Evolutionary conservation across 2,329 filamentous ascomycete genomes (phyloP).

Genomic region (Colletotrichum coccodes): DNA sequence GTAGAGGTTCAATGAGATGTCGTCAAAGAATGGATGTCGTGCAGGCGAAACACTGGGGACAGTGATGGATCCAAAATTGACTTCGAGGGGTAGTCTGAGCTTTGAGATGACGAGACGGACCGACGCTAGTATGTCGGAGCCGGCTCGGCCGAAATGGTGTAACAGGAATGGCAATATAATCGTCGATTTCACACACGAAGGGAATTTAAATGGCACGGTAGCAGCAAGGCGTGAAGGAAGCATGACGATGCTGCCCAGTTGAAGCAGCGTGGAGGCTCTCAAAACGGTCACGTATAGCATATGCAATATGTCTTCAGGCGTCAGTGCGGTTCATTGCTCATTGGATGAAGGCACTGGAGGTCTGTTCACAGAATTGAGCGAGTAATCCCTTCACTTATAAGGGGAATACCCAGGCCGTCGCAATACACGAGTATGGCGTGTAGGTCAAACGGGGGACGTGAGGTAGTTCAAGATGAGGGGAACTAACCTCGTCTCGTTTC

Average conservation of each 20-base stretch:
- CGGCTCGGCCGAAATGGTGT: constrained; percentile 16
- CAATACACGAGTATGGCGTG: neutral
- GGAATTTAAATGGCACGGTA: neutral
- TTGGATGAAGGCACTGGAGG: neutral
- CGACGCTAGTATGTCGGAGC: neutral
- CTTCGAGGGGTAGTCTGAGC: constrained; percentile 17
- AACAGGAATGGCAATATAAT: neutral
- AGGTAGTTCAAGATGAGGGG: constrained; percentile 1
- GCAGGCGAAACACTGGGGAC: neutral
- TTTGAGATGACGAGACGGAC: constrained; percentile 14
- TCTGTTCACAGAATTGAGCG: neutral
- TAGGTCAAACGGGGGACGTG: neutral
- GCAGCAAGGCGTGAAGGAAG: neutral
- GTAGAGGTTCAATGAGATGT: neutral
- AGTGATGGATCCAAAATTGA: neutral
- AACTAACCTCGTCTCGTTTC: constrained; percentile 9
- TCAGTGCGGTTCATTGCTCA: too few species aligned
- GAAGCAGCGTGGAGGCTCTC: neutral
- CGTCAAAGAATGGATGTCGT: neutral
- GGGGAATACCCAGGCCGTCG: neutral
- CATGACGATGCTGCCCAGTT: neutral
- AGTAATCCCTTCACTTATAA: neutral
- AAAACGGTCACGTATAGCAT: neutral
- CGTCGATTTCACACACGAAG: neutral
- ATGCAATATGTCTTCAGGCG: neutral